These are phyloP conservation scores for Ganoderma resinaceum DNA, from an alignment of 1,284 basidiomycete genomes.

Conservation along the genomic window DNA sequence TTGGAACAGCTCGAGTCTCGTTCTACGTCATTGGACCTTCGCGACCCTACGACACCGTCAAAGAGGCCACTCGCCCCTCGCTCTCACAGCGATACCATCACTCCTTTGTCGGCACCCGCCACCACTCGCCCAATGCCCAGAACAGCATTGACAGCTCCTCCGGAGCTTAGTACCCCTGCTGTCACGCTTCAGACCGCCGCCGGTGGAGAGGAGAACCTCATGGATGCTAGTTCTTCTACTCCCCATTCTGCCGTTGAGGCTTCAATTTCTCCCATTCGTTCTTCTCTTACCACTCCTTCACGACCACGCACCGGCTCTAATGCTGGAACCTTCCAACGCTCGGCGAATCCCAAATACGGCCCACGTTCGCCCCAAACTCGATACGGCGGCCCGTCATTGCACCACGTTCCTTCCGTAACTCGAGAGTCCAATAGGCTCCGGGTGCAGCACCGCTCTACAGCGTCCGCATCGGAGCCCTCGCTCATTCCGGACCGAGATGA, in stretches of 20 bases:
- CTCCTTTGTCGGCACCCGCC: slow-evolving; percentile 25
- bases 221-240: slow-evolving; percentile 30
- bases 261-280: slow-evolving; percentile 61
- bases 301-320: slow-evolving; percentile 48
- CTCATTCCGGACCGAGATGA: slow-evolving; percentile 62
- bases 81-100: slow-evolving; percentile 37
- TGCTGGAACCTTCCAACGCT: slow-evolving; percentile 25
- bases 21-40: slow-evolving; percentile 62
- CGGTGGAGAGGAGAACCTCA: slow-evolving; percentile 31
- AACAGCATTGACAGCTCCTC: slow-evolving; percentile 33
- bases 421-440: slow-evolving; percentile 60
- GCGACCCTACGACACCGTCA: slow-evolving; percentile 65
- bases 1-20: slow-evolving; percentile 68
- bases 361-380: slow-evolving; percentile 43
- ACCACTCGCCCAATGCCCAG: slow-evolving; percentile 33
- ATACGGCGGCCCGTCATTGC: slow-evolving; percentile 29
- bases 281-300: slow-evolving; percentile 54
- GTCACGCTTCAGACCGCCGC: slow-evolving; percentile 37
- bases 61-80: slow-evolving; percentile 46
- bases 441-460: slow-evolving; percentile 69
- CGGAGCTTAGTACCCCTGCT: slow-evolving; percentile 32
- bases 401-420: slow-evolving; percentile 43
- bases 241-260: slow-evolving; percentile 33
- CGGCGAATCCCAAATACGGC: slow-evolving; percentile 42
- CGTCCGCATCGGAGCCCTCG: slow-evolving; percentile 82